A percentile compares a stretch with the other conserved stretches of the same genome.
Conservation (phyloP, 768 basidiomycete species). For the Suillus clintonianus region DNA sequence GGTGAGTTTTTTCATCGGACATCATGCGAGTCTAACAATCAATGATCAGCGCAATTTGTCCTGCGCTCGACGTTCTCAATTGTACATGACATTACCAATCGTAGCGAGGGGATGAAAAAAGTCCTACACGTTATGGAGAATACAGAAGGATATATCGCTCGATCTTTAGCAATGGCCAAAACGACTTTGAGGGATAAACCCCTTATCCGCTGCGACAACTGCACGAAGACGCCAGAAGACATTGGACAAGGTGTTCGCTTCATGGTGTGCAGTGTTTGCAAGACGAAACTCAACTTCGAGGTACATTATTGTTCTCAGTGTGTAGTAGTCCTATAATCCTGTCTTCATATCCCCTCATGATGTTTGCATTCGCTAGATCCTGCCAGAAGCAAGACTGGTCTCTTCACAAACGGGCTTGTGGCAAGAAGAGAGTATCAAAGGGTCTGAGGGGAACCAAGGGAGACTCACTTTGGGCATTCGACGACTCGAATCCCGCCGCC, state of each 20-base stretch:
- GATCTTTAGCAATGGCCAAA: not conserved
- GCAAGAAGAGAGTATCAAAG: conserved; percentile 19
- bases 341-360: not conserved
- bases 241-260: conserved; percentile 15
- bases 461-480: conserved; percentile 14
- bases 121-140: conserved; percentile 5
- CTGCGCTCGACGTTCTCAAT: conserved; percentile 6
- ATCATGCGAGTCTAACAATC: not conserved
- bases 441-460: conserved; percentile 18
- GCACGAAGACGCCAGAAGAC: conserved; percentile 18
- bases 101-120: conserved; percentile 1
- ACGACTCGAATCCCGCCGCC: conserved; percentile 2
- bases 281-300: conserved; percentile 15
- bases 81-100: not conserved
- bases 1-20: conserved; percentile 2
- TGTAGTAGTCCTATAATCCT: not conserved
- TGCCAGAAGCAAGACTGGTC: conserved; percentile 21
- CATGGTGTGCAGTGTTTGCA: conserved; percentile 24
- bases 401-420: conserved; percentile 17
- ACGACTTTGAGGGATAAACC: conserved; percentile 12
- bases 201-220: conserved; percentile 19
- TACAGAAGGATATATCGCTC: not conserved
- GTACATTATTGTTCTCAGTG: conserved; percentile 22
- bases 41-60: conserved; percentile 10
- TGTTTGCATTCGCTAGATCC: conserved; percentile 7